Evolutionary conservation across 2,329 filamentous ascomycete species (phyloP).

Genomic region (Colletotrichum caudatum): DNA sequence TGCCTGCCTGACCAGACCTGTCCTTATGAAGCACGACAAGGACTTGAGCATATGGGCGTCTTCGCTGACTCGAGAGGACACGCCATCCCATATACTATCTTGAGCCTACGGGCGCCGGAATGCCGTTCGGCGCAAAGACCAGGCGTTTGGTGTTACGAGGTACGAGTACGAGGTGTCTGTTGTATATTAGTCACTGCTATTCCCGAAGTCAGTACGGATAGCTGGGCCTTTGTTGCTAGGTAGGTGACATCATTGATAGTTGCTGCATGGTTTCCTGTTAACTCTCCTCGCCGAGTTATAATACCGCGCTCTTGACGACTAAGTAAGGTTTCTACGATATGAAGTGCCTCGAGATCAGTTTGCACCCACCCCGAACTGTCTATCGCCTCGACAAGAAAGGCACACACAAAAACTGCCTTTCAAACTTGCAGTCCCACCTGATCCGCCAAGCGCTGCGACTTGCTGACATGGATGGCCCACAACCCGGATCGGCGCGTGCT

Average conservation of each 20-base stretch:
- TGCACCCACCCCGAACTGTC: too few species aligned
- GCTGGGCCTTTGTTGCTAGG: not conserved
- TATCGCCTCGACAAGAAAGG: not conserved
- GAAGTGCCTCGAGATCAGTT: too few species aligned
- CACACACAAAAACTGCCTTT: not conserved
- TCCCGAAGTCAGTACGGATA: not conserved
- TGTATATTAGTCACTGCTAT: not conserved
- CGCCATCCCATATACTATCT: not conserved
- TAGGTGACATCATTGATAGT: too few species aligned
- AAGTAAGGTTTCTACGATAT: too few species aligned
- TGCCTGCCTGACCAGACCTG: too few species aligned
- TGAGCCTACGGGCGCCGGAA: not conserved
- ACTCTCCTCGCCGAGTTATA: not conserved
- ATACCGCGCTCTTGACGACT: not conserved
- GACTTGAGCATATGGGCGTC: constrained; percentile 6
- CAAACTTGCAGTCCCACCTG: constrained; percentile 9
- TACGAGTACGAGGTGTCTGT: too few species aligned
- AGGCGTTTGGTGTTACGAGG: not conserved
- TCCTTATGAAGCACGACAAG: constrained; percentile 25
- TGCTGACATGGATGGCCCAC: constrained; percentile 28
- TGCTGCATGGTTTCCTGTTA: too few species aligned
- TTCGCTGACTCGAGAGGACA: constrained; percentile 24
- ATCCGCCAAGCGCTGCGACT: constrained; percentile 25
- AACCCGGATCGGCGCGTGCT: constrained; percentile 11
- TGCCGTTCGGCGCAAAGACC: not conserved